Evolutionary conservation across 2,329 filamentous ascomycete species (phyloP).

Genomic region (Fusarium falciforme): DNA sequence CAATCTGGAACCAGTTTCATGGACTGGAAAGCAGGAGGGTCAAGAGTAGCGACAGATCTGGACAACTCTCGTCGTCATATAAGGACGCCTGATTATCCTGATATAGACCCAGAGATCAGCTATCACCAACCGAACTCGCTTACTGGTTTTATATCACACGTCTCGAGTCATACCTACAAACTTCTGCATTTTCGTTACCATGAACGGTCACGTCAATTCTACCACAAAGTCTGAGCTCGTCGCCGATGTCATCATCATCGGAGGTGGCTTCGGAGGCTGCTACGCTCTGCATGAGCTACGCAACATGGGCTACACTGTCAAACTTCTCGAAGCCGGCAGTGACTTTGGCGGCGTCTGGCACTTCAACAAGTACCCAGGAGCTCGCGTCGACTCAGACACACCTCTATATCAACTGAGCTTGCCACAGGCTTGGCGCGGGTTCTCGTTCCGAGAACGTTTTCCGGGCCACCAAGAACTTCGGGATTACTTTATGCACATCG

Average conservation of each 20-base stretch:
- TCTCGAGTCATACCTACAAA: background rate
- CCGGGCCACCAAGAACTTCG: conserved; percentile 14
- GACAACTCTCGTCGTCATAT: background rate
- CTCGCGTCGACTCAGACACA: conserved; percentile 21
- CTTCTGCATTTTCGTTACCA: background rate
- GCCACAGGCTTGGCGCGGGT: background rate
- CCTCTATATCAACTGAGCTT: conserved; percentile 21
- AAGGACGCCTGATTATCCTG: background rate
- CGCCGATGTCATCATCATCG: conserved; percentile 18
- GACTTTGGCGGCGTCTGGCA: conserved; percentile 34
- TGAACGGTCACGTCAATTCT: background rate
- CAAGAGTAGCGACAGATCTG: background rate
- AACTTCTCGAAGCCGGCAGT: conserved; percentile 20
- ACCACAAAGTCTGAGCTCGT: background rate
- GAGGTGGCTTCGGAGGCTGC: conserved; percentile 28
- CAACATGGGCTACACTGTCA: conserved; percentile 10
- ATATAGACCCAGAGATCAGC: background rate
- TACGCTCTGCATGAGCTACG: conserved; percentile 10
- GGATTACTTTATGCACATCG: background rate
- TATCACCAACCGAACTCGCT: background rate
- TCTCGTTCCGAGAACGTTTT: conserved; percentile 9
- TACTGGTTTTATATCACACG: background rate
- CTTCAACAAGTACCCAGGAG: conserved; percentile 32
- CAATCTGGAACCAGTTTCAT: background rate
- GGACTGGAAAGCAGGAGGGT: background rate